Base-by-base conservation (phyloP, 2,329 filamentous ascomycete genomes). In the Chaetomium globosum region DNA sequence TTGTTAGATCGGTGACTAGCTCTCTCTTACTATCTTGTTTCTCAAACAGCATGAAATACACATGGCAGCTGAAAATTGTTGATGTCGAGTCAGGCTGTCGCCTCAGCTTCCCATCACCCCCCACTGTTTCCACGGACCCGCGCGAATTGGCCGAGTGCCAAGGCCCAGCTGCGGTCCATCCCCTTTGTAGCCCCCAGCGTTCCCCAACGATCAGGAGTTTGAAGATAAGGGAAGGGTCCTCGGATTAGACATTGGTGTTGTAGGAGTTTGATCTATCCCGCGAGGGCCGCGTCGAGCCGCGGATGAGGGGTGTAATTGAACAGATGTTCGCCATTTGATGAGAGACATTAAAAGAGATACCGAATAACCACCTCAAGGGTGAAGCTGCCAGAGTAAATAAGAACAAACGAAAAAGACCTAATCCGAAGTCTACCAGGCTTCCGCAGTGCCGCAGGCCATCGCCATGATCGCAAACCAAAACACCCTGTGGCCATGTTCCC, bases 401-500 rank as follows among this genome's bases (percentile, higher is more conserved):
- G 39, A 16, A 43, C 39, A 43, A 43, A 43, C 39, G 16, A 53
- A 30, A 53, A 26, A 53, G 21, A 26, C 31, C 53, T 26, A 19
- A 43, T 13, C 36, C 16, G 19, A 43, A n/a, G 30, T 31, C 54
- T 57, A 30, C 55, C 23, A 48, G 43, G 28, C 55, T 43, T 12
- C n/a, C 46, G 21, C 43, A 51, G 30, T 51, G 10, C 57, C 57
- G 48, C 19, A 8, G 31, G 26, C 31, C 21, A 30, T 43, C 39
- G 54, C 33, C 54, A 43, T 56, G n/a, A 21, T 56, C 21, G 9
- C 56, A 10, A 59, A 28, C 49, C 51, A 28, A 43, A 54, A 39
- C 31, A 39, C 33, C 31, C 23, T 23, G 33, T 54, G 46, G 23
- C 33, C 33, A 31, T 39, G 31, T 33, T 49, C n/a, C 36, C 36